Conservation (phyloP, 139 green algal species). For the Pseudopediastrum boryanum region DNA sequence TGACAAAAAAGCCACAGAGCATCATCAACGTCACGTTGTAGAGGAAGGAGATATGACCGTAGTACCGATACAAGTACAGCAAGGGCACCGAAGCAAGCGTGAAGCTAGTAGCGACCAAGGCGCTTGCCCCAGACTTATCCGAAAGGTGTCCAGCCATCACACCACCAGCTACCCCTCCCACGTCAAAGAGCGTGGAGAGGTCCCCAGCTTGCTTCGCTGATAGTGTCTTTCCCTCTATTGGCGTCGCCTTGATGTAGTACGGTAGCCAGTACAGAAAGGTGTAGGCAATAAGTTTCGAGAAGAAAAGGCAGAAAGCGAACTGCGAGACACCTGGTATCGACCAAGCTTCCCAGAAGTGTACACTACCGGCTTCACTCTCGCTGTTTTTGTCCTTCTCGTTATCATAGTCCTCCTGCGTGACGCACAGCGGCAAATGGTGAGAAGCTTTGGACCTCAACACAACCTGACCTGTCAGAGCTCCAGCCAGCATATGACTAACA, state of each 20-base stretch:
- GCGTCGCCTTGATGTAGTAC: constrained; percentile 91
- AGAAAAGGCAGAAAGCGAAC: constrained; percentile 95
- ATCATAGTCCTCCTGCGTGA: constrained; percentile 16
- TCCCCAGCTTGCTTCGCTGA: constrained; percentile 77
- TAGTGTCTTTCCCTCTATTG: constrained; percentile 71
- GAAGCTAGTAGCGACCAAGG: constrained; percentile 77
- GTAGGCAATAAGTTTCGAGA: constrained; percentile 97
- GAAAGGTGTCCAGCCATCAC: constrained; percentile 88
- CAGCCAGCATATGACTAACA: too few species aligned
- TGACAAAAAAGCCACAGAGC: constrained; percentile 90
- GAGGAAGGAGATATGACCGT: constrained; percentile 53
- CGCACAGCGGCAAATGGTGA: too few species aligned
- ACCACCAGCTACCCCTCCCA: constrained; percentile 90
- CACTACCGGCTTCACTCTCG: constrained; percentile 5
- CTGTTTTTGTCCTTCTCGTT: constrained; percentile 33
- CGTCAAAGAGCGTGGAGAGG: constrained; percentile 91
- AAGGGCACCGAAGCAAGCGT: constrained; percentile 81
- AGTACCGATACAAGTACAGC: constrained; percentile 84
- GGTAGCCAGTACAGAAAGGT: constrained; percentile 98
- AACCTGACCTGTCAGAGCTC: too few species aligned
- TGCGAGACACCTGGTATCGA: constrained; percentile 88
- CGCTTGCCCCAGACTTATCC: constrained; percentile 73
- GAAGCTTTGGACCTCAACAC: too few species aligned
- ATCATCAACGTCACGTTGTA: constrained; percentile 90
- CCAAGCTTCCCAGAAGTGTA: constrained; percentile 86